Conservation (phyloP, 768 basidiomycete species). For the Strobilomyces confusus region DNA sequence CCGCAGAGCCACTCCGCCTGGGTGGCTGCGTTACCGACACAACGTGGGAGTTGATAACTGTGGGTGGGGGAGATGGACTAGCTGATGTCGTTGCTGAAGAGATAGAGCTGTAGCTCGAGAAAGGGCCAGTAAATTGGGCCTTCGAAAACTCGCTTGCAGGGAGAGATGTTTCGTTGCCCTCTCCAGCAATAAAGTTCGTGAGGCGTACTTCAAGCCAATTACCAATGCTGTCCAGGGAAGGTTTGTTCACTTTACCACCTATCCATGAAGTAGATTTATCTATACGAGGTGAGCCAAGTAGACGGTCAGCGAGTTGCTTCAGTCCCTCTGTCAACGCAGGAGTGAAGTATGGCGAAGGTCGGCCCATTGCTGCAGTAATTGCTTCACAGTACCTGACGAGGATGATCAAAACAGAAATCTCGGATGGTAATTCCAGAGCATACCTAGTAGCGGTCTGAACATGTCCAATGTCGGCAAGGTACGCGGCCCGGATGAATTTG, state of each 20-base stretch:
- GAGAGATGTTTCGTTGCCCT: constrained; percentile 50
- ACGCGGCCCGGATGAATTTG: constrained; percentile 71
- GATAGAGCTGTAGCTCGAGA: constrained; percentile 90
- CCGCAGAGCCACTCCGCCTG: constrained; percentile 64
- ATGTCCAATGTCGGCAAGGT: constrained; percentile 80
- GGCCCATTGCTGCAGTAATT: constrained; percentile 61
- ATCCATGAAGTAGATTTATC: constrained; percentile 88
- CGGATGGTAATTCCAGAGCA: background rate
- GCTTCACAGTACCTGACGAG: constrained; percentile 84
- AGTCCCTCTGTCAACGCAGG: constrained; percentile 66
- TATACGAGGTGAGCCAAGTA: constrained; percentile 64
- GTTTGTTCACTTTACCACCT: constrained; percentile 78
- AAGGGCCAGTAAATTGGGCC: constrained; percentile 64
- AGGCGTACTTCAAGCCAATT: constrained; percentile 90
- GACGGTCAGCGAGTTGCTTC: constrained; percentile 72
- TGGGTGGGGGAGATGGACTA: constrained; percentile 72
- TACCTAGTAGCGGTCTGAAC: constrained; percentile 74
- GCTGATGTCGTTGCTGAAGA: constrained; percentile 76
- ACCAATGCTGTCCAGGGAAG: constrained; percentile 87
- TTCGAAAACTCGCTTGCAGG: constrained; percentile 35
- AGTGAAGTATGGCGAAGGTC: constrained; percentile 65
- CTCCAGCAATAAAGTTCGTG: constrained; percentile 93
- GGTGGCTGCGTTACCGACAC: constrained; percentile 41
- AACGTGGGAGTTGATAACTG: constrained; percentile 36
- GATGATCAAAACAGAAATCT: constrained; percentile 2